A percentile compares a stretch with the other conserved stretches of the same genome.
Conservation (phyloP, 441 rosid genomes). For the Arabidopsis hybrid region DNA sequence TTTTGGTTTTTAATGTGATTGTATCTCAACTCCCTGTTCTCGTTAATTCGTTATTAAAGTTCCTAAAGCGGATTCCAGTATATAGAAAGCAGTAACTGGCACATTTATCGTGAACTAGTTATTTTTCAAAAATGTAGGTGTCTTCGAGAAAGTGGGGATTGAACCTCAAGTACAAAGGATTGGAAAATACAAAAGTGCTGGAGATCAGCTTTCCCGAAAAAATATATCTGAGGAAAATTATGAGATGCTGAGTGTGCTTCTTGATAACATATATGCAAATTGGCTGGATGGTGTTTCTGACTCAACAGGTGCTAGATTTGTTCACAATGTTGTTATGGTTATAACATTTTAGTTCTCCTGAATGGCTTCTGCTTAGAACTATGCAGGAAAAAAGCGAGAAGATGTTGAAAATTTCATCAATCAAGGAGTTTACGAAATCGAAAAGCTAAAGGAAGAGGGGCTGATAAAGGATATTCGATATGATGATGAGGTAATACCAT, state of each 20-base stretch:
- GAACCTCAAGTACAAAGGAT: slow-evolving; percentile 92
- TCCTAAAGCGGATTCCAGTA: no score
- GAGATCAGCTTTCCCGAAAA: slow-evolving; percentile 89
- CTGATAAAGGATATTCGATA: slow-evolving; percentile 76
- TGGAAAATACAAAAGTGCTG: slow-evolving; percentile 97
- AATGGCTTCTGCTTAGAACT: slow-evolving; percentile 46
- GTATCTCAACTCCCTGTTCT: no score
- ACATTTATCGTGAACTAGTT: slow-evolving; percentile 29
- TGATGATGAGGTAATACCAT: slow-evolving; percentile 85
- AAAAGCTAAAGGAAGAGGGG: slow-evolving; percentile 90
- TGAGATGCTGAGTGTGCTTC: slow-evolving; percentile 91
- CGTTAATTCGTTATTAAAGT: no score
- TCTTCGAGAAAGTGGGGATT: slow-evolving; percentile 86
- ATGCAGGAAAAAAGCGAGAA: slow-evolving; percentile 80
- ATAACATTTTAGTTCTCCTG: slow-evolving; percentile 35
- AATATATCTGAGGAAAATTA: slow-evolving; percentile 89
- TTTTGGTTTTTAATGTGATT: no score
- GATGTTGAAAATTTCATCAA: slow-evolving; percentile 84
- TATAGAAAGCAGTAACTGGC: neutral
- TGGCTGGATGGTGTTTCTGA: slow-evolving; percentile 91
- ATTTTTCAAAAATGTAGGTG: slow-evolving; percentile 55
- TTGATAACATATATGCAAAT: slow-evolving; percentile 87
- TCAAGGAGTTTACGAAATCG: slow-evolving; percentile 87
- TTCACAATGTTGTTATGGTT: slow-evolving; percentile 31
- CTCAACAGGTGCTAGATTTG: slow-evolving; percentile 64